Evolutionary conservation across 805 yeast genomes (phyloP), one percentile per base, ranked within the genome.

Genomic region (Barnettozyma pratensis): DNA sequence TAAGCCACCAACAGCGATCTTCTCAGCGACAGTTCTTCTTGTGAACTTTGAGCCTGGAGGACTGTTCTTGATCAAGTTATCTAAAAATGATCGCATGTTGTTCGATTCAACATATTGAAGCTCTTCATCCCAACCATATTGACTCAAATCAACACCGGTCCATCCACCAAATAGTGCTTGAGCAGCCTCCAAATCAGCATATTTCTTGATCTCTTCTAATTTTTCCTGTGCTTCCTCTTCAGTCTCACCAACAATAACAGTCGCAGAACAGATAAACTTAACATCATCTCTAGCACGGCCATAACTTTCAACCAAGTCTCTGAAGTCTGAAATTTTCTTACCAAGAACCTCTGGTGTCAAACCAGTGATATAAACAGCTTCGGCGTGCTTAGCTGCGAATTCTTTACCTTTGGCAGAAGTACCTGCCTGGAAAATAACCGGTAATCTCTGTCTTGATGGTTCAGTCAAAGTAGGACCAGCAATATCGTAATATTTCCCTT

Each of bases 371-470:
- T 58, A 73, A 3, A 71, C 67, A 9, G 64, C 66, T 51, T 73
- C 77, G 1, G 76, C 75, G 55, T 69, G 64, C 49, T 66, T 64
- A 6, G 77, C 74, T 5, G 74, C 76, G 48, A 69, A 64, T 9
- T 69, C 68, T 31, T 59, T 61, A 7, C 77, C 77, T 11, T 61
- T 61, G 5, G 64, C 53, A 6, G 76, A 71, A 27, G 72, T 60
- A 5, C 77, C 77, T 1, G 77, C 77, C 55, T 72, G 76, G 35
- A 72, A 61, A 28, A 73, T 55, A 7, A 73, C 69, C 2, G 77
- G 77, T 3, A 74, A 52, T 48, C 75, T 62, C 48, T 73, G 77
- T 3, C 71, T 73, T 11, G 75, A 61, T 4, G 76, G 76, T 36
- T 67, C 66, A 7, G 69, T 66, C 34, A 70, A 64, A 42, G 54